A percentile compares a stretch with the other conserved stretches of the same genome.
phyloP scores from a whole-genome alignment of 805 yeast species.

The Metschnikowia bowlesiae region DNA sequence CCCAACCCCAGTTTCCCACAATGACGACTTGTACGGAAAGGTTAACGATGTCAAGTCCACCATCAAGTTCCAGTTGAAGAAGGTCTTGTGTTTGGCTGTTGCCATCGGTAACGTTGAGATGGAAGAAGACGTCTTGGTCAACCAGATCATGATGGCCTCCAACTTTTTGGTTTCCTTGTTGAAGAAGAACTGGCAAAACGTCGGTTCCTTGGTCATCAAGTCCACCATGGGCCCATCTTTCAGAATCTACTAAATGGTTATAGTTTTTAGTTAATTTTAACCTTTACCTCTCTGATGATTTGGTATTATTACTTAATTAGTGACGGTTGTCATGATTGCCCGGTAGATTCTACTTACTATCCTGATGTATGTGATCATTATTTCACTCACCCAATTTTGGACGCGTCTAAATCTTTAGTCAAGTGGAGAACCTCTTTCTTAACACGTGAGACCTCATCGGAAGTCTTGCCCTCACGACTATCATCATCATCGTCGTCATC shows the following conservation, averaged over 20 bases:
- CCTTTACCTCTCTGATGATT: not conserved
- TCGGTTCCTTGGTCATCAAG: slow-evolving; percentile 98
- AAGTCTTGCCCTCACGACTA: slow-evolving; percentile 6
- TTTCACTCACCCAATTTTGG: slow-evolving; percentile 2
- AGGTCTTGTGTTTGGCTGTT: slow-evolving; percentile 98
- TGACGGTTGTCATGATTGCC: no score
- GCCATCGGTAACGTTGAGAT: slow-evolving; percentile 99
- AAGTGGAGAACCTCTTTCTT: slow-evolving; percentile 10
- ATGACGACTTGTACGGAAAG: slow-evolving; percentile 95
- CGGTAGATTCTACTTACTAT: not conserved
- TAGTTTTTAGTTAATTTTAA: not conserved
- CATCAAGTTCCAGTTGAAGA: slow-evolving; percentile 99
- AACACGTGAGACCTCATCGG: slow-evolving; percentile 11
- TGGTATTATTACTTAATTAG: not conserved
- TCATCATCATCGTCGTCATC: slow-evolving; percentile 31
- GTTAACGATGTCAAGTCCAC: slow-evolving; percentile 97
- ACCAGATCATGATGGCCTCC: slow-evolving; percentile 97
- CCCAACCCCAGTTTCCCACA: slow-evolving; percentile 99
- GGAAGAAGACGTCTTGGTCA: slow-evolving; percentile 93
- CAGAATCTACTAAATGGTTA: slow-evolving; percentile 84
- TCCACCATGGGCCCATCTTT: slow-evolving; percentile 99
- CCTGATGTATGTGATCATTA: not conserved
- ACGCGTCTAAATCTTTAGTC: slow-evolving; percentile 5
- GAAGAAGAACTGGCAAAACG: slow-evolving; percentile 99
- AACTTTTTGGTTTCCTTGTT: slow-evolving; percentile 98